A percentile compares a stretch with the other conserved stretches of the same genome.
Evolutionary conservation across 805 yeast species (phyloP).

Genomic region (Sugiyamaella mastotermitis): DNA sequence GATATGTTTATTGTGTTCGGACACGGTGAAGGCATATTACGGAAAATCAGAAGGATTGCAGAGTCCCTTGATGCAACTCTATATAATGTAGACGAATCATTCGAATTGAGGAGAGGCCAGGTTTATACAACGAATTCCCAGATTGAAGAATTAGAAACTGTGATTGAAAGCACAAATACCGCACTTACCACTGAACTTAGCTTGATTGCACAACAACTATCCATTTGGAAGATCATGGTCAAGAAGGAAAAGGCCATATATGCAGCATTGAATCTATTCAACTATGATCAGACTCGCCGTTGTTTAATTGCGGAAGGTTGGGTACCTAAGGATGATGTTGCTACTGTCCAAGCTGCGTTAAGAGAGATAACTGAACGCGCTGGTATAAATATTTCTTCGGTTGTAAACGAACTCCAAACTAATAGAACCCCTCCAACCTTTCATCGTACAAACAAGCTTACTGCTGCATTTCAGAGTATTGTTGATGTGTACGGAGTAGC

Average conservation of each 20-base stretch:
- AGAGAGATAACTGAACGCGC: slow-evolving; percentile 52
- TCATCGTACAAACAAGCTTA: slow-evolving; percentile 87
- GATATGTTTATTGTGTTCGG: slow-evolving; percentile 85
- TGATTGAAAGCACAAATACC: slow-evolving; percentile 53
- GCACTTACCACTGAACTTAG: slow-evolving; percentile 72
- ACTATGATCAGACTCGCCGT: slow-evolving; percentile 72
- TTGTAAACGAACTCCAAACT: slow-evolving; percentile 58
- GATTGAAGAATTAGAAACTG: slow-evolving; percentile 52
- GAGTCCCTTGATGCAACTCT: slow-evolving; percentile 84
- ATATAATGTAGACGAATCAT: slow-evolving; percentile 51
- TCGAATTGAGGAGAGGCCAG: slow-evolving; percentile 34
- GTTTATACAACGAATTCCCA: slow-evolving; percentile 37
- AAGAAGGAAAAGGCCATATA: slow-evolving; percentile 81
- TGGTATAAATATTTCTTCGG: slow-evolving; percentile 36
- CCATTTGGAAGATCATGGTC: slow-evolving; percentile 62
- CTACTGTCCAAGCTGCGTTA: slow-evolving; percentile 52
- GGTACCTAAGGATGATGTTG: slow-evolving; percentile 75
- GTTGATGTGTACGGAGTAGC: slow-evolving; percentile 96
- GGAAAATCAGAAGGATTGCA: slow-evolving; percentile 71
- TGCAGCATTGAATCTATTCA: slow-evolving; percentile 68
- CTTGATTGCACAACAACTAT: slow-evolving; percentile 67
- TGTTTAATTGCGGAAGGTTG: slow-evolving; percentile 96
- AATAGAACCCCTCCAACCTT: slow-evolving; percentile 88
- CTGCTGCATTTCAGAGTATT: slow-evolving; percentile 85
- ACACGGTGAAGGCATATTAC: slow-evolving; percentile 71